Evolutionary conservation across 1,284 basidiomycete genomes (phyloP).

Genomic region (Sanghuangporus baumii): DNA sequence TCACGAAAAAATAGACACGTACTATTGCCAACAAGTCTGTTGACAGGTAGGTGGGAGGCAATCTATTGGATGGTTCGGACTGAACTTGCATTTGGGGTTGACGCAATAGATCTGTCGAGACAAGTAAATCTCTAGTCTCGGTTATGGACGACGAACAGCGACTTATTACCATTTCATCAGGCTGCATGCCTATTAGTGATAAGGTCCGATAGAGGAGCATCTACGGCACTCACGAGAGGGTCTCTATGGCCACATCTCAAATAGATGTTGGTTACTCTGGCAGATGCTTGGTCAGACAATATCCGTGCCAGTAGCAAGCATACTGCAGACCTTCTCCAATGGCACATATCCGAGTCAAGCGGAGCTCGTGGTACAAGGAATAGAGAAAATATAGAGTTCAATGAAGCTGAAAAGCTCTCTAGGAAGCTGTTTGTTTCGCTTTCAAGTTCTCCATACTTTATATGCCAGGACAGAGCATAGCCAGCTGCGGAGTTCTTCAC

Average conservation of each 20-base stretch:
- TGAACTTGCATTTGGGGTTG: slow-evolving; percentile 64
- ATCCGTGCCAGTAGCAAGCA: slow-evolving; percentile 5
- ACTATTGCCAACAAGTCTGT: slow-evolving; percentile 75
- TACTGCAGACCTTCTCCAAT: slow-evolving; percentile 47
- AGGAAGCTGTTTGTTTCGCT: background rate
- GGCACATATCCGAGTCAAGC: slow-evolving; percentile 41
- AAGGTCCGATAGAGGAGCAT: slow-evolving; percentile 17
- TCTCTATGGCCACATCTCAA: slow-evolving; percentile 50
- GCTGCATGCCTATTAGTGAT: slow-evolving; percentile 32
- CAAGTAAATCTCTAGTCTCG: slow-evolving; percentile 2
- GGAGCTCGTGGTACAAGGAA: background rate
- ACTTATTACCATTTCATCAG: slow-evolving; percentile 48
- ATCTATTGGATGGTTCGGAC: slow-evolving; percentile 49
- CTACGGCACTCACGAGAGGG: slow-evolving; percentile 40
- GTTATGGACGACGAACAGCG: slow-evolving; percentile 6
- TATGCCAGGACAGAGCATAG: background rate
- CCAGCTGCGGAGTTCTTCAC: background rate
- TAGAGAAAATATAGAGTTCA: background rate
- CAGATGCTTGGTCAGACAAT: slow-evolving; percentile 5
- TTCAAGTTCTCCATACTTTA: background rate
- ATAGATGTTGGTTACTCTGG: slow-evolving; percentile 52
- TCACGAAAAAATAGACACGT: slow-evolving; percentile 27
- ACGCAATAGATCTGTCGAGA: slow-evolving; percentile 47
- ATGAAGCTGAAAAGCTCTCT: background rate
- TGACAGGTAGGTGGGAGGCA: slow-evolving; percentile 54